Evolutionary conservation across 768 basidiomycete genomes (phyloP), one percentile per base, ranked within the genome.

Genomic region (Calvatia gigantea): DNA sequence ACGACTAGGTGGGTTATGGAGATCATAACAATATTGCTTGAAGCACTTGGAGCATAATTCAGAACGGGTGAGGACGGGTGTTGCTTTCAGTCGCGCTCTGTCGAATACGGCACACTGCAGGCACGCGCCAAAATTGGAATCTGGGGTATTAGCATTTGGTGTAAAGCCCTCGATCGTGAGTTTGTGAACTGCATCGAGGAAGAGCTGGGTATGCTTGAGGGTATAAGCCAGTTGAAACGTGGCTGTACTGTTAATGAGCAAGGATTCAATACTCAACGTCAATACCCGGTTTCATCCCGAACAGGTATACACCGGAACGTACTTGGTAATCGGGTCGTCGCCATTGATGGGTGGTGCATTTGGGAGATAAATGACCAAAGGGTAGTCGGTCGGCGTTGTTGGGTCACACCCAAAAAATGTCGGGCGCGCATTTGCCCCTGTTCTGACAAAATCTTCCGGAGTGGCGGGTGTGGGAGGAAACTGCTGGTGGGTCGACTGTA

Each of bases 391-490:
- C 12, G 84, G 77, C 3, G 25, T 67, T 43, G 76, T 65, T 2
- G 84, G 79, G 62, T 86, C 70, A 64, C 91, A 92, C 2, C 91
- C 91, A 70, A 91, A 92, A 72, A 93, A 91, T 0, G 87, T 87
- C 2, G 89, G 82, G 25, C 85, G 80, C 42, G 70, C 71, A 62
- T 85, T 89, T 1, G 89, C 76, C 32, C 87, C 86, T 4, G 78
- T 78, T 1, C 70, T 66, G 32, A 86, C 64, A 66, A 88, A 90
- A 11, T 75, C 75, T 2, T 74, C 74, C 0, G 73, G 61, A 7
- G 73, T 75, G 5, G 70, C 62, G 14, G 87, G 87, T 31, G 87
- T 79, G 2, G 85, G 83, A 2, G 87, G 87, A 64, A 89, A 83
- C 42, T 67, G 68, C 58, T 85, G 82, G 64, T 86, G 84, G 0